Evolutionary conservation across 768 basidiomycete species (phyloP).

Genomic region (Polyporus arcularius): DNA sequence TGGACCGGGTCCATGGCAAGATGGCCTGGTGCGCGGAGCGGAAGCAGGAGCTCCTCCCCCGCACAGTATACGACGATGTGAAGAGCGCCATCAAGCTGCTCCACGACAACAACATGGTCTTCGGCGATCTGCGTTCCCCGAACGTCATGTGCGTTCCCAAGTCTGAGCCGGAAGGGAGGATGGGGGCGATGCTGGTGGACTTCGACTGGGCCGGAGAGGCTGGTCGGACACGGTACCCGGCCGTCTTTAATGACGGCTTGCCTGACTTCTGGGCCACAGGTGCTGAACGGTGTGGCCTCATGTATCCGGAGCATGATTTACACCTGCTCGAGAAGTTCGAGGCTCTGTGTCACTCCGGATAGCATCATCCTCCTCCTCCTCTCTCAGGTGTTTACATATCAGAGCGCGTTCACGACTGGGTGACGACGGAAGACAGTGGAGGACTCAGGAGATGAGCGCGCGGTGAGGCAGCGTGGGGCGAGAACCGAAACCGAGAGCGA

Average conservation of each 20-base stretch:
- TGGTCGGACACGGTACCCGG: constrained; percentile 4
- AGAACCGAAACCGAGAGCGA: too few species aligned
- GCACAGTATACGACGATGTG: constrained; percentile 1
- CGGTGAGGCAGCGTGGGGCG: too few species aligned
- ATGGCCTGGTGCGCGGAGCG: background rate
- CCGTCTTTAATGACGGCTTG: background rate
- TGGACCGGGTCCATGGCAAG: constrained; percentile 14
- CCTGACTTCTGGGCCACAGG: background rate
- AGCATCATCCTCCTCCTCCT: too few species aligned
- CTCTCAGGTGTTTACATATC: too few species aligned
- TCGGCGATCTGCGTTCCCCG: constrained; percentile 15
- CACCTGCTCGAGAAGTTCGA: background rate
- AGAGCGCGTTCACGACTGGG: too few species aligned
- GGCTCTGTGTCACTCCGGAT: background rate
- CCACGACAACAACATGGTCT: constrained; percentile 10
- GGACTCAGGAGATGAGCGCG: too few species aligned
- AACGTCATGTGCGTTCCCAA: constrained; percentile 6
- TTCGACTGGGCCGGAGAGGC: constrained; percentile 17
- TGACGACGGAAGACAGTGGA: too few species aligned
- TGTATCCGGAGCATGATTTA: constrained; percentile 16
- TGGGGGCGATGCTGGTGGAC: constrained; percentile 14
- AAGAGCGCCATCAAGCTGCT: constrained; percentile 10
- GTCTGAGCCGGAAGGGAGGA: background rate
- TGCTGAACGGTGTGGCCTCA: background rate
- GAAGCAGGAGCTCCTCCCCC: background rate